A percentile compares a stretch with the other conserved stretches of the same genome.
Evolutionary conservation across 2,329 filamentous ascomycete species (phyloP).

Genomic region (Malbranchea cinnamomea): DNA sequence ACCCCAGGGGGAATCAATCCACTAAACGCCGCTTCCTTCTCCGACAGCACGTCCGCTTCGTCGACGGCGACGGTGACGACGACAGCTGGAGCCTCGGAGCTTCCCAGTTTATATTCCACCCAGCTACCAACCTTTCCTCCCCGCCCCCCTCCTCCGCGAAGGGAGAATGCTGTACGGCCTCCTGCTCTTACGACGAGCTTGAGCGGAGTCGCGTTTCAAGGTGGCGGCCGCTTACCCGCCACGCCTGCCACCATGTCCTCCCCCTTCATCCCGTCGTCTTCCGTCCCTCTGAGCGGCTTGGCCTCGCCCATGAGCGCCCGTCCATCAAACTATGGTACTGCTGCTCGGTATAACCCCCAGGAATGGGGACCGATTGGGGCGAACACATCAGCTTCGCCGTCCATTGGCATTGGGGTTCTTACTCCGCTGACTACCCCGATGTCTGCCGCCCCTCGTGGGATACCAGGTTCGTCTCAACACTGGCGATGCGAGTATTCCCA

Average conservation of each 20-base stretch:
- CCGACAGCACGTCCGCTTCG: constrained; percentile 7
- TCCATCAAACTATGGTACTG: constrained; percentile 25
- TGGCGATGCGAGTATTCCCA: too few species aligned
- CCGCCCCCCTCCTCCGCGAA: constrained; percentile 22
- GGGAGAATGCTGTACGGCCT: constrained; percentile 28
- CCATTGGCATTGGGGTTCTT: constrained; percentile 16
- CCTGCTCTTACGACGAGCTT: constrained; percentile 29
- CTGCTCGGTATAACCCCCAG: constrained; percentile 36
- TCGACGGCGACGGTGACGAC: constrained; percentile 1
- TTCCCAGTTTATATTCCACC: constrained; percentile 8
- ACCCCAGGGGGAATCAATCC: background rate
- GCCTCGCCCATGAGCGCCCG: constrained; percentile 30
- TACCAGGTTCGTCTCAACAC: too few species aligned
- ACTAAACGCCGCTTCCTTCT: constrained; percentile 1
- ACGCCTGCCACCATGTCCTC: constrained; percentile 17
- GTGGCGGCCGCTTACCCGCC: constrained; percentile 11
- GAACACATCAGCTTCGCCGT: constrained; percentile 9
- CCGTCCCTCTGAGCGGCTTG: constrained; percentile 13
- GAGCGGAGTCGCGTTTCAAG: constrained; percentile 23
- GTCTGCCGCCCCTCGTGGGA: too few species aligned
- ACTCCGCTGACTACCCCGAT: constrained; percentile 16
- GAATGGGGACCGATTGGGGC: constrained; percentile 31
- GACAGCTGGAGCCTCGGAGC: constrained; percentile 5
- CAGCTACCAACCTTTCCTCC: constrained; percentile 14
- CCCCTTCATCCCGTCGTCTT: constrained; percentile 23